Percentiles rank a stretch among this genome's conserved stretches.
Conservation (phyloP, 2,329 filamentous ascomycete genomes). For the Penicillium sclerotiorum region DNA sequence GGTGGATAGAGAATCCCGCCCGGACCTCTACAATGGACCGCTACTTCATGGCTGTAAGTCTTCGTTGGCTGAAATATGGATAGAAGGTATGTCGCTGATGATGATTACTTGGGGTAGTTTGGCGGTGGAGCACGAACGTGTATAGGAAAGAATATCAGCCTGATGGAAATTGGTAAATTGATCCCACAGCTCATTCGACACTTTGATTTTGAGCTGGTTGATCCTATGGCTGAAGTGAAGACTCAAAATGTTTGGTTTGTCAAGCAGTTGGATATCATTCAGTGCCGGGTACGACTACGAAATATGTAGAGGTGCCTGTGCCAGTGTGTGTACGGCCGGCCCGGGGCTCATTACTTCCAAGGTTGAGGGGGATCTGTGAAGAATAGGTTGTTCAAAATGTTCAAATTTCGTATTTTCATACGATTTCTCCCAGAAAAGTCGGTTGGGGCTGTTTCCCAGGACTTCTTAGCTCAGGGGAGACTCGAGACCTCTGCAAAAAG, state of each 20-base stretch:
- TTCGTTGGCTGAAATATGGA: not conserved
- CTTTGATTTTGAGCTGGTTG: not conserved
- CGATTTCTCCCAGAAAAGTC: no score
- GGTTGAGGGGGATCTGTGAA: no score
- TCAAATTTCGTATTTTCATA: no score
- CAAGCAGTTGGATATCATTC: not conserved
- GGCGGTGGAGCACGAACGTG: not conserved
- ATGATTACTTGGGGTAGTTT: not conserved
- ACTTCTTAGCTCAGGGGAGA: no score
- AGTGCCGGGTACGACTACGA: no score
- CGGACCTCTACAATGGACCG: slow-evolving; percentile 37
- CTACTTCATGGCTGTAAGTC: slow-evolving; percentile 43
- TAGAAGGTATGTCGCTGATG: not conserved
- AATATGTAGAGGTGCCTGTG: no score
- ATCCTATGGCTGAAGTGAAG: not conserved
- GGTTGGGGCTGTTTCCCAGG: no score
- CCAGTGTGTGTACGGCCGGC: no score
- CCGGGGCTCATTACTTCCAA: no score
- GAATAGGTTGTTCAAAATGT: no score
- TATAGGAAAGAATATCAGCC: not conserved
- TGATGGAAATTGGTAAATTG: not conserved
- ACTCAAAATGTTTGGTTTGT: not conserved
- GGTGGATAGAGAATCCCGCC: slow-evolving; percentile 45
- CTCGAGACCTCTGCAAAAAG: no score
- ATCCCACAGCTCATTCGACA: not conserved